These are phyloP conservation scores for Coccomyxa sp. DNA, from an alignment of 139 green algal species.

Conservation along the genomic window DNA sequence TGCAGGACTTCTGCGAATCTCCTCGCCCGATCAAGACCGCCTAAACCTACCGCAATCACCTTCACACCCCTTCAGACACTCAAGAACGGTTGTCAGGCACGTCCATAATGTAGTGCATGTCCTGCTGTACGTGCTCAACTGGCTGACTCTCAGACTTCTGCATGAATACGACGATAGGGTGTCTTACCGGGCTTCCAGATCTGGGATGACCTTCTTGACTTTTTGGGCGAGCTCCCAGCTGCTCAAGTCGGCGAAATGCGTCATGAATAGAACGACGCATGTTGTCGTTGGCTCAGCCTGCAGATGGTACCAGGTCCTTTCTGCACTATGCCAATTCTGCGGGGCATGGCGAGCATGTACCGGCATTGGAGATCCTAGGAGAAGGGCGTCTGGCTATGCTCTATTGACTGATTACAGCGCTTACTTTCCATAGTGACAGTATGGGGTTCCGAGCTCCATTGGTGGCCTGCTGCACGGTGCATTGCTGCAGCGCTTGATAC, in stretches of 20 bases:
- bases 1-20: constrained; percentile 46
- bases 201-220: constrained; percentile 34
- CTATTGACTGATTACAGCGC: not conserved
- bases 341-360: not conserved
- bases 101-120: not conserved
- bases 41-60: constrained; percentile 52
- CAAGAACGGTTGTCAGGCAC: not conserved
- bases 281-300: not conserved
- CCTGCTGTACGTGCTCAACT: not conserved
- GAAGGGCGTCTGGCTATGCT: not conserved
- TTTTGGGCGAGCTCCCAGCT: constrained; percentile 66
- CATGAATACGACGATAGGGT: not conserved
- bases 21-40: constrained; percentile 34
- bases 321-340: not conserved
- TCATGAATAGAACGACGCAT: constrained; percentile 57
- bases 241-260: constrained; percentile 72
- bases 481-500: not conserved
- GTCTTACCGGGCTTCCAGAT: constrained; percentile 19
- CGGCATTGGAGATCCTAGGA: not conserved
- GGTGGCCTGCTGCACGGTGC: not conserved
- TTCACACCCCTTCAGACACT: not conserved
- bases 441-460: not conserved
- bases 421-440: not conserved
- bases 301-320: too few species aligned
- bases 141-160: not conserved